These are phyloP conservation scores for Fusarium sp. DNA, from an alignment of 2,329 filamentous ascomycete species.

Conservation along the genomic window DNA sequence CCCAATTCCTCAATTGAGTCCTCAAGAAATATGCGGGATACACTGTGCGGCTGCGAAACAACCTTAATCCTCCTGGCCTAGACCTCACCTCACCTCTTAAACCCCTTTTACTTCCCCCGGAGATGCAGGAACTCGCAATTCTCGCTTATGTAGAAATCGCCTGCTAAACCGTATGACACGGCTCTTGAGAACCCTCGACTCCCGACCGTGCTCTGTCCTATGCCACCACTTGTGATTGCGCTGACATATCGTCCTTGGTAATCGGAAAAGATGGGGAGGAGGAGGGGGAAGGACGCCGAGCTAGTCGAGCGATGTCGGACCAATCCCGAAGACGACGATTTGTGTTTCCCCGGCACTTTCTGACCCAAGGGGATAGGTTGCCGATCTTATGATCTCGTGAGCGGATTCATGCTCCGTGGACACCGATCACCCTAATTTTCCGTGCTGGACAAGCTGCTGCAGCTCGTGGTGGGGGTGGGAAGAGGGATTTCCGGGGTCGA, in stretches of 20 bases:
- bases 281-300: neutral
- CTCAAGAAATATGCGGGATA: slow-evolving; percentile 15
- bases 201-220: slow-evolving; percentile 17
- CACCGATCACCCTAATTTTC: slow-evolving; percentile 3
- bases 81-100: neutral
- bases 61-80: slow-evolving; percentile 4
- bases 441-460: neutral
- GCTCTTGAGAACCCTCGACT: neutral
- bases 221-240: slow-evolving; percentile 33
- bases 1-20: slow-evolving; percentile 24
- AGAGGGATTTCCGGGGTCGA: slow-evolving; percentile 19
- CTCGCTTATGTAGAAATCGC: slow-evolving; percentile 27
- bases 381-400: slow-evolving; percentile 27
- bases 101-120: slow-evolving; percentile 27
- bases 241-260: slow-evolving; percentile 41
- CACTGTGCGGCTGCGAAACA: slow-evolving; percentile 15
- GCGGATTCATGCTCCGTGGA: slow-evolving; percentile 21
- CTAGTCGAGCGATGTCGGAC: slow-evolving; percentile 38
- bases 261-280: slow-evolving; percentile 21
- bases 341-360: slow-evolving; percentile 15
- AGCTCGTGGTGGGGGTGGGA: slow-evolving; percentile 11
- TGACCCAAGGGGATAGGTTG: slow-evolving; percentile 32
- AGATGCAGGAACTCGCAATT: slow-evolving; percentile 30
- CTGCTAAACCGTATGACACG: slow-evolving; percentile 39
- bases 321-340: slow-evolving; percentile 40